Conservation (phyloP, 805 yeast genomes). For the Candida tammaniensis region DNA sequence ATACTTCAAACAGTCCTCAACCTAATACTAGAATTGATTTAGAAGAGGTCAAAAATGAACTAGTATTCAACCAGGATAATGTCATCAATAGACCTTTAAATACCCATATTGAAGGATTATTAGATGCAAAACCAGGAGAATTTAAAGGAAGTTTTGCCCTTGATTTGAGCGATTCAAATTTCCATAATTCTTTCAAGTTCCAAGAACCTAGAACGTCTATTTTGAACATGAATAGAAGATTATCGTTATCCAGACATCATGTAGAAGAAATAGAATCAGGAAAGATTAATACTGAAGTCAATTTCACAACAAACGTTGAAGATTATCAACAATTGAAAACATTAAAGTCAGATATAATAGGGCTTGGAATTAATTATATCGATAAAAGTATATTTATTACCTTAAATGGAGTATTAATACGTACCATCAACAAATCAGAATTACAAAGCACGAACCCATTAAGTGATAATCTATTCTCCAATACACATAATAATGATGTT, state of each 20-base stretch:
- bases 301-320: constrained; percentile 23
- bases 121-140: constrained; percentile 38
- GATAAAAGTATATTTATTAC: constrained; percentile 69
- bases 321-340: constrained; percentile 10
- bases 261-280: constrained; percentile 32
- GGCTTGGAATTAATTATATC: constrained; percentile 77
- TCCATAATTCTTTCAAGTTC: constrained; percentile 35
- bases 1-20: constrained; percentile 8
- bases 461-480: constrained; percentile 20
- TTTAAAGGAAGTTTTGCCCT: constrained; percentile 41
- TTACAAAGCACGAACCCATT: constrained; percentile 19
- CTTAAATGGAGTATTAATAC: constrained; percentile 64
- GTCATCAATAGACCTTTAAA: constrained; percentile 13
- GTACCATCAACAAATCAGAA: constrained; percentile 23
- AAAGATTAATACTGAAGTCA: constrained; percentile 33
- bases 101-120: constrained; percentile 20
- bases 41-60: constrained; percentile 26
- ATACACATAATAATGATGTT: constrained; percentile 21
- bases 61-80: constrained; percentile 19
- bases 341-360: constrained; percentile 55
- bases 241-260: constrained; percentile 25
- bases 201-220: constrained; percentile 29
- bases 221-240: constrained; percentile 36
- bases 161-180: constrained; percentile 37
- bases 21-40: constrained; percentile 22